Conservation (phyloP, 1,139 yeast species). For the Lodderomyces oxycetoniae region DNA sequence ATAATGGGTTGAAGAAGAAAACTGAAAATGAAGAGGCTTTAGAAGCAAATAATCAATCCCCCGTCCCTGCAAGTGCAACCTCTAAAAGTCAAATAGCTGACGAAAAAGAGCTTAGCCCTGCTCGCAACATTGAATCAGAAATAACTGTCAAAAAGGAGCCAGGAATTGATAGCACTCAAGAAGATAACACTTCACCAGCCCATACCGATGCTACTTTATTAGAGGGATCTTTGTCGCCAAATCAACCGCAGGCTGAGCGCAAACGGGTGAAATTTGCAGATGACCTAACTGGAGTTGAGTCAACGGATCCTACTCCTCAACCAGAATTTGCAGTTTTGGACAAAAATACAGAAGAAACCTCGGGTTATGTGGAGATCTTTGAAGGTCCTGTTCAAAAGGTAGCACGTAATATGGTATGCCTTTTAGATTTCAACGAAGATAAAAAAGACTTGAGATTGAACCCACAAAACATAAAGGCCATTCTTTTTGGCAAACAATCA, state of each 20-base stretch:
- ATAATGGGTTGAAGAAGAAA: not conserved
- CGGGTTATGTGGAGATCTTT: constrained; percentile 36
- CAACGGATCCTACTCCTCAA: constrained; percentile 8
- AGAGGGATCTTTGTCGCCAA: too few relatives aligned
- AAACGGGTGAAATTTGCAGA: constrained; percentile 31
- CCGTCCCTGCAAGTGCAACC: not conserved
- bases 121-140: too few relatives aligned
- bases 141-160: too few relatives aligned
- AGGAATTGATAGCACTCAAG: too few relatives aligned
- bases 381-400: constrained; percentile 67
- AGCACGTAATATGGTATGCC: constrained; percentile 44
- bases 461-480: constrained; percentile 32
- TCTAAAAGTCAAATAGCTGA: not conserved
- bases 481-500: constrained; percentile 60
- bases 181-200: constrained; percentile 8
- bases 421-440: constrained; percentile 44
- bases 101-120: constrained; percentile 7
- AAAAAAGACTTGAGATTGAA: constrained; percentile 19
- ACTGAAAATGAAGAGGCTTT: not conserved
- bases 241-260: not conserved
- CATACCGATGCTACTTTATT: too few relatives aligned
- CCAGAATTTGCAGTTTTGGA: too few relatives aligned
- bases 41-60: not conserved
- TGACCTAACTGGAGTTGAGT: constrained; percentile 14
- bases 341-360: too few relatives aligned